Evolutionary conservation across 495 filamentous ascomycete genomes (phyloP), one percentile per base, ranked within the genome.

Genomic region (Tuber melanosporum): DNA sequence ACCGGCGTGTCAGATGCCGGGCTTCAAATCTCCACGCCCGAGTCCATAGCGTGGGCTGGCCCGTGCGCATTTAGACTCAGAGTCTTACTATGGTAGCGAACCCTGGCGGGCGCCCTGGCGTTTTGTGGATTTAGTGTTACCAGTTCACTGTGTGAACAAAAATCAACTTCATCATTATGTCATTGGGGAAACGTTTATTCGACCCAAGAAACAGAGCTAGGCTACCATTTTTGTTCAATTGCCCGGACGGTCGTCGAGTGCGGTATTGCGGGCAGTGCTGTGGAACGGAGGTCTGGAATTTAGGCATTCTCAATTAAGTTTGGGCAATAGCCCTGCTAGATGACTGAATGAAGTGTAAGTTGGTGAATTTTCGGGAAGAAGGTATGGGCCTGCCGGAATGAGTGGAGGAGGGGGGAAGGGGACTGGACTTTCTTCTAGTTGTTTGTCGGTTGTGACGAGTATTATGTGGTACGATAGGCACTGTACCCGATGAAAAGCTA

Each of bases 61-160:
- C 57, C 57, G 57, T 66, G 57, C 57, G 57, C 17, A 66, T 66
- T 66, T 66, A 66, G 57, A 66, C 57, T 66, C 57, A 66, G 57
- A 66, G 57, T 66, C 57, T 66, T 36, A 66, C 14, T 36, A 14
- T 19, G 57, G 57, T 32, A 66, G 57, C 57, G 57, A 66, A 66
- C 57, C 57, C 57, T 66, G 32, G 1, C 26, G 12, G 15, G 57
- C 57, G 32, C 57, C 57, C 57, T 15, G 57, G 32, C 57, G 32
- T 66, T 66, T 66, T 66, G 57, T 66, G n/a, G 57, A 66, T 36
- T 66, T 66, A 66, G 57, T 66, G 57, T 66, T 36, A 66, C 57
- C 57, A 19, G 15, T 66, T 66, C 57, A 15, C n/a, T 32, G 26
- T 36, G 9, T 10, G 10, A 36, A 66, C 57, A 66, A 36, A 66